Percentiles rank a stretch among this genome's conserved stretches.
Conservation (phyloP, 495 filamentous ascomycete genomes). For the Eremomyces bilateralis region DNA sequence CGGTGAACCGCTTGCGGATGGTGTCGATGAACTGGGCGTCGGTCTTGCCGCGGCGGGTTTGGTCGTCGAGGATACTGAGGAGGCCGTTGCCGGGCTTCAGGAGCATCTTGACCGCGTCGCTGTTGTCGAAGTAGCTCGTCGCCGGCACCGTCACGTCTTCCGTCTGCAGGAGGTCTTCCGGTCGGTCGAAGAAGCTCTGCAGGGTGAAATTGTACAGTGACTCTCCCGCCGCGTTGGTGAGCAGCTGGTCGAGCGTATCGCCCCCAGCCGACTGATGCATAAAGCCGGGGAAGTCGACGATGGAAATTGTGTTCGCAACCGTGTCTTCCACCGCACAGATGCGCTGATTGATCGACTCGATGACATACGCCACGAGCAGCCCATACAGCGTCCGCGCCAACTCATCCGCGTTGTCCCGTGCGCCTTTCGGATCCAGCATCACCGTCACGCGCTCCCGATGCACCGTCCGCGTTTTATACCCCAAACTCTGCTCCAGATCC, state of each 20-base stretch:
- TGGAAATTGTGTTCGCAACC: conserved; percentile 78
- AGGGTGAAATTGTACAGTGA: conserved; percentile 79
- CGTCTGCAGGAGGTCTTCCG: conserved; percentile 72
- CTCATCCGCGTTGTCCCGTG: conserved; percentile 79
- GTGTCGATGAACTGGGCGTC: conserved; percentile 81
- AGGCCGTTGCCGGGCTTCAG: conserved; percentile 83
- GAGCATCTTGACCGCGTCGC: conserved; percentile 72
- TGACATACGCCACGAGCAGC: conserved; percentile 80
- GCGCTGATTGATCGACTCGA: conserved; percentile 78
- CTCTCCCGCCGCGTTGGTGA: conserved; percentile 86
- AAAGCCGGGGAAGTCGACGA: conserved; percentile 94
- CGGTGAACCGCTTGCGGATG: conserved; percentile 75
- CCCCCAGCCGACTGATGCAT: conserved; percentile 61
- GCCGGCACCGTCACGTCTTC: conserved; percentile 78
- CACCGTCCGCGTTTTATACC: conserved; percentile 89
- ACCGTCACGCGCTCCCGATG: conserved; percentile 88
- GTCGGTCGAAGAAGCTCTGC: conserved; percentile 86
- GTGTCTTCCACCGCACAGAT: conserved; percentile 74
- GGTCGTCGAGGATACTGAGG: conserved; percentile 85
- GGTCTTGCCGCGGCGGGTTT: conserved; percentile 67
- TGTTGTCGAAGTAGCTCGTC: conserved; percentile 94
- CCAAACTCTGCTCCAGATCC: conserved; percentile 68
- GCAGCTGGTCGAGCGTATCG: conserved; percentile 73
- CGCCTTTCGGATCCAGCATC: conserved; percentile 84
- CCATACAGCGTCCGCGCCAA: conserved; percentile 84